These are phyloP conservation scores for Betula pendula DNA, from an alignment of 306 rosid genomes.

Conservation along the genomic window DNA sequence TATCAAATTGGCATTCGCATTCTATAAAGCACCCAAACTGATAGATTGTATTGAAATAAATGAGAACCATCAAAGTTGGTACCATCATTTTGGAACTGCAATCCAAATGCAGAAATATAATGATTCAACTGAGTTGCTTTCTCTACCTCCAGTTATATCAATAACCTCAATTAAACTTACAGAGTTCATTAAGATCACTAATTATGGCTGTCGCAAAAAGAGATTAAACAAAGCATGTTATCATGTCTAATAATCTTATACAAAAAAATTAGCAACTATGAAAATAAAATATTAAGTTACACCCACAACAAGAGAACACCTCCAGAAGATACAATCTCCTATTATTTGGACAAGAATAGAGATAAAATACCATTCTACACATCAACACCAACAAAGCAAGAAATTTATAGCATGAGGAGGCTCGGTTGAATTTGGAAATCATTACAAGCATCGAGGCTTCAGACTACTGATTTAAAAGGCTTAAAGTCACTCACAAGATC, in stretches of 20 bases:
- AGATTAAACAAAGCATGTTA: neutral
- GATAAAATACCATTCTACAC: neutral
- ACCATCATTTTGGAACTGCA: neutral
- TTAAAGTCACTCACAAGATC: constrained; percentile 68
- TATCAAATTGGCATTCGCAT: neutral
- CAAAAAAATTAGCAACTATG: neutral
- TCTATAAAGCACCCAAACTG: neutral
- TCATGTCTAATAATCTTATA: neutral
- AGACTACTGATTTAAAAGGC: constrained; percentile 9
- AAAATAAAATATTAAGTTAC: neutral
- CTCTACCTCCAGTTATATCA: neutral
- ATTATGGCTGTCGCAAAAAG: neutral
- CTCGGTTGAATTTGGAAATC: neutral
- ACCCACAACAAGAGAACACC: neutral
- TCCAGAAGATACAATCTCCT: neutral
- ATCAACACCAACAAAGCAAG: neutral
- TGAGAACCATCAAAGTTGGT: neutral
- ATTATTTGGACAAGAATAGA: neutral
- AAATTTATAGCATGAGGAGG: neutral
- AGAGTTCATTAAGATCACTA: too few species aligned
- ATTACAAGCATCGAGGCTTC: constrained; percentile 5
- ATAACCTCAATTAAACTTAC: too few species aligned
- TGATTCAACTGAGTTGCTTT: neutral
- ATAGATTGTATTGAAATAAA: neutral
- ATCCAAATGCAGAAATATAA: neutral